phyloP scores from a whole-genome alignment of 495 filamentous ascomycete genomes.

The Hyaloscypha finlandica region DNA sequence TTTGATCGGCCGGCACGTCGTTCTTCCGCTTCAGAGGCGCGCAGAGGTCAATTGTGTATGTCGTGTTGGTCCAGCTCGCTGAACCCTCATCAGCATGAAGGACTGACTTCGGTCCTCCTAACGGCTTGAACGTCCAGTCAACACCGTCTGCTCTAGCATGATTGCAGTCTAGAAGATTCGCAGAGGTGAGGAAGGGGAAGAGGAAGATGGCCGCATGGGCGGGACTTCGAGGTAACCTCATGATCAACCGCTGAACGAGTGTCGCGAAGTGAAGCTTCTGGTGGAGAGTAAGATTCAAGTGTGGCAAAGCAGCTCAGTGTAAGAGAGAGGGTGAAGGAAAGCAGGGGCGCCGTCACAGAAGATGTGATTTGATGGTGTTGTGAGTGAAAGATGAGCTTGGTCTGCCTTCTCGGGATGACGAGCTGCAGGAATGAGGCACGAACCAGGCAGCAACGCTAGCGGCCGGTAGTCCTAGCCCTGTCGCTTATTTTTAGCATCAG shows the following conservation, averaged over 20 bases:
- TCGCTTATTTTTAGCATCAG: too few species aligned
- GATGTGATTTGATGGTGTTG: not conserved
- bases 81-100: slow-evolving; percentile 54
- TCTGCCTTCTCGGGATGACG: not conserved
- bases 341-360: not conserved
- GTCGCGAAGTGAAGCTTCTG: not conserved
- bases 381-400: not conserved
- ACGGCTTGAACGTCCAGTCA: slow-evolving; percentile 63
- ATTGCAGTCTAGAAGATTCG: slow-evolving; percentile 62
- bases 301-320: not conserved
- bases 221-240: slow-evolving; percentile 30
- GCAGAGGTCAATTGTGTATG: slow-evolving; percentile 90
- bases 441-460: not conserved
- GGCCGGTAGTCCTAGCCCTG: not conserved
- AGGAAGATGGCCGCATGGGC: slow-evolving; percentile 42
- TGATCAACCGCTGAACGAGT: slow-evolving; percentile 14
- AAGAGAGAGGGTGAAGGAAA: not conserved
- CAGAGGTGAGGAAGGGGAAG: slow-evolving; percentile 48
- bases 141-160: slow-evolving; percentile 57
- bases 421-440: not conserved
- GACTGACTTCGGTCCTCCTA: slow-evolving; percentile 78
- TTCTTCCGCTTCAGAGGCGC: slow-evolving; percentile 57
- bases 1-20: slow-evolving; percentile 45
- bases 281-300: not conserved
- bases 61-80: slow-evolving; percentile 60